A percentile compares a stretch with the other conserved stretches of the same genome.
Evolutionary conservation across 495 filamentous ascomycete genomes (phyloP).

Genomic region (Beverwykella pulmonaria): DNA sequence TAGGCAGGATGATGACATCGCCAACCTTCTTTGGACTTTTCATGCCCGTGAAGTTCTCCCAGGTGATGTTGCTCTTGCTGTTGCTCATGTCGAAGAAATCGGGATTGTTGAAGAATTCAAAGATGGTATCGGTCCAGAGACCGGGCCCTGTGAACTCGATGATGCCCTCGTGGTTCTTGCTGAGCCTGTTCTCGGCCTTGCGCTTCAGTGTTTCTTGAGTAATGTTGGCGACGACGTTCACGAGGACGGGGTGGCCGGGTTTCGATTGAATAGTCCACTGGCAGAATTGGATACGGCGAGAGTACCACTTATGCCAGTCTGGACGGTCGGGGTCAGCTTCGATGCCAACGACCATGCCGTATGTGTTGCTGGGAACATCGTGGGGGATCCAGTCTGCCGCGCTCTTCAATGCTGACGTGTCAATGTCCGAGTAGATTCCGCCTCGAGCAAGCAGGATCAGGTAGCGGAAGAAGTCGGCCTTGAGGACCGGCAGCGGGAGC

Average conservation of each 20-base stretch:
- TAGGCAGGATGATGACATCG: constrained; percentile 90
- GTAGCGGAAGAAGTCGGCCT: constrained; percentile 98
- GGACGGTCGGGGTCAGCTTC: constrained; percentile 92
- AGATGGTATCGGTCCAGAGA: constrained; percentile 91
- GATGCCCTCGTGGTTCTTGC: constrained; percentile 70
- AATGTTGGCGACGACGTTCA: constrained; percentile 83
- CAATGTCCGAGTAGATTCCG: constrained; percentile 96
- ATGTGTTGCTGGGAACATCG: constrained; percentile 69
- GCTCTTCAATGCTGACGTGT: constrained; percentile 80
- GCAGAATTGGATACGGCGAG: constrained; percentile 93
- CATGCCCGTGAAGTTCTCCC: constrained; percentile 87
- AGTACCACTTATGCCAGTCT: constrained; percentile 96
- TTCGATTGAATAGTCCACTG: constrained; percentile 99
- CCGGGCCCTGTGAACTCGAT: constrained; percentile 96
- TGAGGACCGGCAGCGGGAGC: constrained; percentile 83
- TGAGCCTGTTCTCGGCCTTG: constrained; percentile 70
- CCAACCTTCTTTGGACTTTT: constrained; percentile 80
- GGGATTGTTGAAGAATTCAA: constrained; percentile 89
- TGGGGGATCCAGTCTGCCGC: constrained; percentile 86
- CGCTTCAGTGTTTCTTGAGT: constrained; percentile 77
- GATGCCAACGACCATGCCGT: constrained; percentile 90
- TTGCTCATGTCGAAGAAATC: constrained; percentile 81
- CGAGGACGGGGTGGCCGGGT: constrained; percentile 87
- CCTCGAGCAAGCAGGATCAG: constrained; percentile 90
- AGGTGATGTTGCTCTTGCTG: constrained; percentile 75